A percentile compares a stretch with the other conserved stretches of the same genome.
Evolutionary conservation across 441 rosid species (phyloP).

Genomic region (Erodium trifolium): DNA sequence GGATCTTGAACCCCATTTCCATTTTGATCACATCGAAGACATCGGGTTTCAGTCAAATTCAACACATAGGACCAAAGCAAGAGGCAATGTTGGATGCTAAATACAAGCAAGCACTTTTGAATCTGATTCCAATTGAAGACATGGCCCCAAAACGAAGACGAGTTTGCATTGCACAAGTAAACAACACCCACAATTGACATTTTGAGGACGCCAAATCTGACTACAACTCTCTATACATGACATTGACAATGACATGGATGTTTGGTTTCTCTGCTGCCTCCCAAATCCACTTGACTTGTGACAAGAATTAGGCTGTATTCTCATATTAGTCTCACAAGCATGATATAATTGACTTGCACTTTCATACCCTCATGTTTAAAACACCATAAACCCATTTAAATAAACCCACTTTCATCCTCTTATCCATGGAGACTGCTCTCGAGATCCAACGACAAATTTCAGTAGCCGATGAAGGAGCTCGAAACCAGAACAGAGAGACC

Average conservation of each 20-base stretch:
- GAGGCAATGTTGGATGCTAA: neutral
- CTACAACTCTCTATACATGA: neutral
- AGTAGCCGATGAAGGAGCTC: conserved; percentile 17
- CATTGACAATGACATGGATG: neutral
- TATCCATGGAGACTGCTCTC: neutral
- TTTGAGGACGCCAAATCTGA: neutral
- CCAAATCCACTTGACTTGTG: neutral
- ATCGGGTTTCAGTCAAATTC: too few relatives aligned
- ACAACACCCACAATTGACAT: neutral
- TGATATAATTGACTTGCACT: neutral
- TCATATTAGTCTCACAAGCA: neutral
- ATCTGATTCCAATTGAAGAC: neutral
- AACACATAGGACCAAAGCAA: neutral
- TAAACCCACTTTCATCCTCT: neutral
- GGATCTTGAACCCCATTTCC: neutral
- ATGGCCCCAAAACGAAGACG: neutral
- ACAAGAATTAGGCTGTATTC: neutral
- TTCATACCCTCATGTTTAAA: neutral
- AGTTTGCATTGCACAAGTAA: neutral
- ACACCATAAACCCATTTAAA: too few relatives aligned
- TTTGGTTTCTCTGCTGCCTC: neutral
- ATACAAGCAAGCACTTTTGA: neutral
- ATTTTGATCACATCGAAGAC: too few relatives aligned
- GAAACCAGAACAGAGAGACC: conserved; percentile 4
- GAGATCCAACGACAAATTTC: neutral